phyloP scores from a whole-genome alignment of 345 rosid genomes.

The Draba incana region DNA sequence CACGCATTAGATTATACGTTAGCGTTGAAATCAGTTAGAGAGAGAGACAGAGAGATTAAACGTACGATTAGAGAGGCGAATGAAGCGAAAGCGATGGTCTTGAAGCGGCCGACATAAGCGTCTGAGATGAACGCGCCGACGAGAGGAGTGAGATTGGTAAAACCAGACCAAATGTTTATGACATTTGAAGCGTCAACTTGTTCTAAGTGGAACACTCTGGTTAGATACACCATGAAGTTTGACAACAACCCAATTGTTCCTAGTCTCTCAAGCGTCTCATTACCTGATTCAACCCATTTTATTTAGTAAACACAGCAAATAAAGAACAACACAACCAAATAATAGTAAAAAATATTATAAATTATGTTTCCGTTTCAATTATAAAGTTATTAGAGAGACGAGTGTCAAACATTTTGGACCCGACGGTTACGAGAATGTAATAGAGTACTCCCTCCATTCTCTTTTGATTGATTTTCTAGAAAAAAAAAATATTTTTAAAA shows the following conservation, averaged over 20 bases:
- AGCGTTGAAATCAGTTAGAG: background rate
- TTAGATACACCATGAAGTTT: constrained; percentile 67
- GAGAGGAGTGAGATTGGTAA: constrained; percentile 61
- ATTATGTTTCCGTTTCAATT: constrained; percentile 2
- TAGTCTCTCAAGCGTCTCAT: constrained; percentile 77
- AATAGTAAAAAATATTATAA: background rate
- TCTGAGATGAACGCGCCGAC: constrained; percentile 74
- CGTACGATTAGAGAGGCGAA: constrained; percentile 61
- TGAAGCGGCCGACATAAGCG: constrained; percentile 56
- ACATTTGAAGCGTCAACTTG: constrained; percentile 61
- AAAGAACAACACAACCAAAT: background rate
- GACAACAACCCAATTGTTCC: constrained; percentile 64
- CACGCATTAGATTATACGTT: background rate
- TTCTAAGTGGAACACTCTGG: constrained; percentile 57
- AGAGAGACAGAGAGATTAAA: background rate
- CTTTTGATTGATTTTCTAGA: too few species aligned
- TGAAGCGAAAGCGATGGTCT: constrained; percentile 59
- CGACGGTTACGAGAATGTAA: constrained; percentile 31
- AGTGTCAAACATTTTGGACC: constrained; percentile 23
- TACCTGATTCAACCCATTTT: constrained; percentile 47
- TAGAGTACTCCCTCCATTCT: too few species aligned
- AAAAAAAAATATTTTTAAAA: too few species aligned
- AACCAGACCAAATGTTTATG: constrained; percentile 65
- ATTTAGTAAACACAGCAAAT: background rate
- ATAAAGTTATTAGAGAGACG: background rate